Evolutionary conservation across 495 filamentous ascomycete genomes (phyloP), one percentile per base, ranked within the genome.

Genomic region (Symbiotaphrina buchneri): DNA sequence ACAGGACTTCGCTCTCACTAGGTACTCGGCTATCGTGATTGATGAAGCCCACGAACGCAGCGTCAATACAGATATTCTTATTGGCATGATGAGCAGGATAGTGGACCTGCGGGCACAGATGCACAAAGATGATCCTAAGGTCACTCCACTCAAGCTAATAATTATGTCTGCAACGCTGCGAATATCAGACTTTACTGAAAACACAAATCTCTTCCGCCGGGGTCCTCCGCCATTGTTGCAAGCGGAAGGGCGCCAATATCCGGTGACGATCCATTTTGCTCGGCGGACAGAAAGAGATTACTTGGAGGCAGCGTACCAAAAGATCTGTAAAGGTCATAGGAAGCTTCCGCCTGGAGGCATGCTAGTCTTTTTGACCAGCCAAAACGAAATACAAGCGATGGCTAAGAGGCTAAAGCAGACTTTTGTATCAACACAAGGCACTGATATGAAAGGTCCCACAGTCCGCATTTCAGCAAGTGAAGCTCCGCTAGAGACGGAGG

Each of bases 1-100:
- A 0, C 68, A 85, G 35, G 90, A 99, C 45, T 85, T 95, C 47
- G 56, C 78, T 3, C 55, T 99, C 17, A 67, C 59, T n/a, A 93
- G 91, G 37, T 99, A 99, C 48, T 93, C 84, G 2, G 71, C 74
- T 25, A 74, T 99, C 26, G 62, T 99, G 26, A 81, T 99, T 42
- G 90, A 99, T 47, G 90, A 99, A 53, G 90, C 90, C 7, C 90
- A 99, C 55, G 90, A 99, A 45, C 68, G 90, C 41, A 94, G 83
- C 43, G 74, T 92, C 35, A 95, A 99, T 44, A 95, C 90, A 10
- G 90, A 95, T 48, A 92, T 99, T 33, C 58, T 95, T 18, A 82
- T 99, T 42, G 85, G 87, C 7, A 85, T 99, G 69, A 65, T 94
- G 28, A 93, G 82, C 43, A 66, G 87, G 42, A 84, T 94, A 14